phyloP scores from a whole-genome alignment of 2,329 filamentous ascomycete species.

The Aschersonia sp. region DNA sequence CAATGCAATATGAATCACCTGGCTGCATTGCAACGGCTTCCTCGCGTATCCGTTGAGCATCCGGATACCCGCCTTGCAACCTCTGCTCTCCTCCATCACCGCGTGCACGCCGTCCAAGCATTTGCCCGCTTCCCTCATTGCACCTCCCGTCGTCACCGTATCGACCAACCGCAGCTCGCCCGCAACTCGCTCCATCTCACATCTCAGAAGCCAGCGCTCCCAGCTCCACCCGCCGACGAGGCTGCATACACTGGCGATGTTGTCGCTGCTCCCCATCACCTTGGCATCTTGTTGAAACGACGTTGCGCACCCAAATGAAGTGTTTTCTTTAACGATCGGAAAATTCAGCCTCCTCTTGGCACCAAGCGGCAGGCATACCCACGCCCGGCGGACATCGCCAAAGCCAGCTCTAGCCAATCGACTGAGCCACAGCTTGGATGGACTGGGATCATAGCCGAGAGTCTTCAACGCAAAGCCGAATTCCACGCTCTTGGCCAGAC shows the following conservation, averaged over 20 bases:
- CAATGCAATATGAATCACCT: slow-evolving; percentile 23
- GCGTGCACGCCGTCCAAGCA: slow-evolving; percentile 45
- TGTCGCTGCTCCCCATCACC: slow-evolving; percentile 51
- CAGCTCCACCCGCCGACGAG: slow-evolving; percentile 79
- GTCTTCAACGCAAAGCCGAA: slow-evolving; percentile 84
- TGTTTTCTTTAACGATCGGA: slow-evolving; percentile 11
- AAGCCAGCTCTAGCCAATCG: slow-evolving; percentile 67
- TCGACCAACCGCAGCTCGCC: slow-evolving; percentile 46
- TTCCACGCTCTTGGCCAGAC: slow-evolving; percentile 73
- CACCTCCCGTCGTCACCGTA: slow-evolving; percentile 32
- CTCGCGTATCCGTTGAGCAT: slow-evolving; percentile 48
- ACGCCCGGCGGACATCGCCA: slow-evolving; percentile 64
- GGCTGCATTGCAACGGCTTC: slow-evolving; percentile 35
- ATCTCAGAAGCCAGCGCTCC: slow-evolving; percentile 90
- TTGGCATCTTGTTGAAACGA: slow-evolving; percentile 44
- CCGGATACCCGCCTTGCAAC: slow-evolving; percentile 43
- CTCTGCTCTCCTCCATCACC: slow-evolving; percentile 48
- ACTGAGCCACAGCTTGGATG: slow-evolving; percentile 67
- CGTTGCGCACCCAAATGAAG: slow-evolving; percentile 18
- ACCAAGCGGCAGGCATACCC: slow-evolving; percentile 81
- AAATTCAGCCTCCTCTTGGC: slow-evolving; percentile 19
- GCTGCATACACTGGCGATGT: slow-evolving; percentile 62
- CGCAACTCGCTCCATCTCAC: slow-evolving; percentile 66
- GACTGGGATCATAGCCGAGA: slow-evolving; percentile 74
- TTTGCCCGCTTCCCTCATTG: slow-evolving; percentile 41